Percentiles rank a stretch among this genome's conserved stretches.
These are phyloP conservation scores for Cajanus cajan DNA, from an alignment of 306 rosid species.

Conservation along the genomic window DNA sequence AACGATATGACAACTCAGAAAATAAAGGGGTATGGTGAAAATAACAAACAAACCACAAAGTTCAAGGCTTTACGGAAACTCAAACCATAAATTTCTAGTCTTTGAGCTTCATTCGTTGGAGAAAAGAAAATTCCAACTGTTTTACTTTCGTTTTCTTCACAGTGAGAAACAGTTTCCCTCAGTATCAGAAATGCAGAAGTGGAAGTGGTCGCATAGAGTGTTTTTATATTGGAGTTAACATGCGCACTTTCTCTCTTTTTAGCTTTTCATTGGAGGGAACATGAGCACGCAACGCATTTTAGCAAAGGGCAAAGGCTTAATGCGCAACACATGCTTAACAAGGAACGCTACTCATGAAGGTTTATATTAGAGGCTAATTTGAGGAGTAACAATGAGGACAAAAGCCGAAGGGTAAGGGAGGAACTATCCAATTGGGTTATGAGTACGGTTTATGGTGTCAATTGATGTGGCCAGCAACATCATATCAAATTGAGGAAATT, in stretches of 20 bases:
- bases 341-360: neutral
- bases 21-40: neutral
- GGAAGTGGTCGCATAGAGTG: neutral
- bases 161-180: conserved; percentile 23
- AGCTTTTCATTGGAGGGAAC: neutral
- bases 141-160: neutral
- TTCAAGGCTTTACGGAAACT: conserved; percentile 36
- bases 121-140: conserved; percentile 19
- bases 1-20: neutral
- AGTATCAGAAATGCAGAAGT: conserved; percentile 10
- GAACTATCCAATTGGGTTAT: conserved; percentile 38
- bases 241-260: conserved; percentile 16
- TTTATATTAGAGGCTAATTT: conserved; percentile 4
- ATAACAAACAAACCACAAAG: conserved; percentile 23
- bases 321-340: neutral
- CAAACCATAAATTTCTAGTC: conserved; percentile 32
- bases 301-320: conserved; percentile 12
- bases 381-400: neutral
- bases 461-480: conserved; percentile 81
- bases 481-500: conserved; percentile 59
- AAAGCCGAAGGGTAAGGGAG: neutral
- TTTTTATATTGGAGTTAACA: conserved; percentile 29
- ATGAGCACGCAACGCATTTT: conserved; percentile 34
- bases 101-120: conserved; percentile 35
- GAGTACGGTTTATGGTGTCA: conserved; percentile 64